Conservation (phyloP, 2,329 filamentous ascomycete genomes). For the Trichoderma aggressivum region DNA sequence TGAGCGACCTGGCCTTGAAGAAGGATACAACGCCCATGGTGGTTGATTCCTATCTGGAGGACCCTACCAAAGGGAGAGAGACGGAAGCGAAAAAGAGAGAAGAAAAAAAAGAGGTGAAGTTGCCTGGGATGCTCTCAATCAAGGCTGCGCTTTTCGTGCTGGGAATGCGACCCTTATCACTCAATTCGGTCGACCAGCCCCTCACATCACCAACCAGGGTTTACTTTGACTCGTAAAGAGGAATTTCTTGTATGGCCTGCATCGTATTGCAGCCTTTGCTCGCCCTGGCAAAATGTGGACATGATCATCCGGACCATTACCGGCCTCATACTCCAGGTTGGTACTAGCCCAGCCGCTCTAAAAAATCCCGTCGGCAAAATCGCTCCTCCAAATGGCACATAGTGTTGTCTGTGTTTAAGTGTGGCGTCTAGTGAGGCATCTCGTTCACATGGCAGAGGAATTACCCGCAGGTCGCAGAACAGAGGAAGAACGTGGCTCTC, state of each 20-base stretch:
- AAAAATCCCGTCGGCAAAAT: slow-evolving; percentile 14
- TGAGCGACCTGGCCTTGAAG: slow-evolving; percentile 44
- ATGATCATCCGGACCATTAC: slow-evolving; percentile 17
- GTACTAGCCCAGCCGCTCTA: slow-evolving; percentile 3
- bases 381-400: neutral
- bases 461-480: neutral
- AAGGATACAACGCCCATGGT: slow-evolving; percentile 44
- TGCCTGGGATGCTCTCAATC: neutral
- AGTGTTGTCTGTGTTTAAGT: neutral
- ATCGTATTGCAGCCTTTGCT: slow-evolving; percentile 6
- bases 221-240: slow-evolving; percentile 1
- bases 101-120: neutral
- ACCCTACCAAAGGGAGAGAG: neutral
- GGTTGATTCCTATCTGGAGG: neutral
- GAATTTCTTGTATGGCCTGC: neutral
- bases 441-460: neutral
- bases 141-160: neutral
- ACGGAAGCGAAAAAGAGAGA: neutral
- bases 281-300: slow-evolving; percentile 1
- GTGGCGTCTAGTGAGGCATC: neutral
- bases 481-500: neutral
- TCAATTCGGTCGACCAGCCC: slow-evolving; percentile 12
- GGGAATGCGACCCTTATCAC: slow-evolving; percentile 19
- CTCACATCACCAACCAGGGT: slow-evolving; percentile 13
- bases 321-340: slow-evolving; percentile 9